phyloP scores from a whole-genome alignment of 257 asterid genomes.

The Petunia secreta region DNA sequence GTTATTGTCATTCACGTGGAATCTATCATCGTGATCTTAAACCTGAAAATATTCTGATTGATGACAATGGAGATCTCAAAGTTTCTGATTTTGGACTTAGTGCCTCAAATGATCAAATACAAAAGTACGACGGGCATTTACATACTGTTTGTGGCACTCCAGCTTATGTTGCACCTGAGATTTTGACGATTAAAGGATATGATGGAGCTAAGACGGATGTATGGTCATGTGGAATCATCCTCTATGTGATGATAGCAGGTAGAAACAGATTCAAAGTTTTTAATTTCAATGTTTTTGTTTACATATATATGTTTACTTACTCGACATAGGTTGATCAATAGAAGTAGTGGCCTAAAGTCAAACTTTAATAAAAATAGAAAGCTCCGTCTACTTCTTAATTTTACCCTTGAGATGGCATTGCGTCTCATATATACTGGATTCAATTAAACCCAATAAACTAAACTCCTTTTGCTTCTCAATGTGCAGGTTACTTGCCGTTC shows the following conservation, averaged over 20 bases:
- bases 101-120: slow-evolving; percentile 63
- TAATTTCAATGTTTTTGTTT: too few species aligned
- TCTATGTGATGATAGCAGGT: slow-evolving; percentile 52
- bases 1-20: slow-evolving; percentile 78
- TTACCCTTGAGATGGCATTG: too few species aligned
- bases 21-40: slow-evolving; percentile 86
- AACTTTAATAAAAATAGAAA: too few species aligned
- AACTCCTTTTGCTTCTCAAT: too few species aligned
- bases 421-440: too few species aligned
- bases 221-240: slow-evolving; percentile 81
- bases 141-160: slow-evolving; percentile 98
- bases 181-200: slow-evolving; percentile 75
- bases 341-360: too few species aligned
- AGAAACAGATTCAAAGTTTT: too few species aligned
- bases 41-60: slow-evolving; percentile 83
- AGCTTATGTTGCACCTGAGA: slow-evolving; percentile 96
- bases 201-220: slow-evolving; percentile 80
- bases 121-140: slow-evolving; percentile 59
- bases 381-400: too few species aligned
- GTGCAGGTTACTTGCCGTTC: slow-evolving; percentile 73
- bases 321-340: too few species aligned
- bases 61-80: slow-evolving; percentile 78
- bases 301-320: too few species aligned
- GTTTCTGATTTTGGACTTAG: slow-evolving; percentile 90
- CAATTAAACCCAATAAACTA: too few species aligned